Evolutionary conservation across 192 early-diverging fungal genomes (phyloP).

Genomic region (Backusella morwellensis): DNA sequence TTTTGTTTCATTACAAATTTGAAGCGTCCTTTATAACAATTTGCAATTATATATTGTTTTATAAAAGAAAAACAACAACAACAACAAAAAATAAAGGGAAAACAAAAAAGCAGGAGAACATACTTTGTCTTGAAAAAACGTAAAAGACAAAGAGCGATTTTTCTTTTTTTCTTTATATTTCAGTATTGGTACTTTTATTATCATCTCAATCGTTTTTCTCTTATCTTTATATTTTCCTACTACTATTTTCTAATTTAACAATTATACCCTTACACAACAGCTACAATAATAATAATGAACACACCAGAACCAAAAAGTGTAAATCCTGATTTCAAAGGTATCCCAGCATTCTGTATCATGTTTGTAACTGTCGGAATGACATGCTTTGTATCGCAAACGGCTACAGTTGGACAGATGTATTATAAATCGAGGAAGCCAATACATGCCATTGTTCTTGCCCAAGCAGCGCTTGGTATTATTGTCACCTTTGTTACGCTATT

Average conservation of each 20-base stretch:
- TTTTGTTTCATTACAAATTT: background rate
- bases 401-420: constrained; percentile 11
- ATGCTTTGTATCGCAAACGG: constrained; percentile 32
- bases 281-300: background rate
- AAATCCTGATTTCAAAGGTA: background rate
- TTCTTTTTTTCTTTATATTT: background rate
- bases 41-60: background rate
- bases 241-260: background rate
- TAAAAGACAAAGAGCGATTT: background rate
- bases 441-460: constrained; percentile 18
- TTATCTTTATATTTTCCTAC: background rate
- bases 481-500: constrained; percentile 28
- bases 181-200: background rate
- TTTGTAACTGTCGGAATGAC: constrained; percentile 27
- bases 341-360: constrained; percentile 26
- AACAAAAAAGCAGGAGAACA: background rate
- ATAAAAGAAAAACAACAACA: background rate
- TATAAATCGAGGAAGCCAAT: constrained; percentile 22
- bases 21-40: background rate
- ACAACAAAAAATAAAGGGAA: background rate
- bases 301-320: background rate
- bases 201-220: background rate
- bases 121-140: background rate
- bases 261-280: background rate
- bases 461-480: constrained; percentile 22